phyloP scores from a whole-genome alignment of 1,284 basidiomycete genomes.

The Sanghuangporus weigelae region DNA sequence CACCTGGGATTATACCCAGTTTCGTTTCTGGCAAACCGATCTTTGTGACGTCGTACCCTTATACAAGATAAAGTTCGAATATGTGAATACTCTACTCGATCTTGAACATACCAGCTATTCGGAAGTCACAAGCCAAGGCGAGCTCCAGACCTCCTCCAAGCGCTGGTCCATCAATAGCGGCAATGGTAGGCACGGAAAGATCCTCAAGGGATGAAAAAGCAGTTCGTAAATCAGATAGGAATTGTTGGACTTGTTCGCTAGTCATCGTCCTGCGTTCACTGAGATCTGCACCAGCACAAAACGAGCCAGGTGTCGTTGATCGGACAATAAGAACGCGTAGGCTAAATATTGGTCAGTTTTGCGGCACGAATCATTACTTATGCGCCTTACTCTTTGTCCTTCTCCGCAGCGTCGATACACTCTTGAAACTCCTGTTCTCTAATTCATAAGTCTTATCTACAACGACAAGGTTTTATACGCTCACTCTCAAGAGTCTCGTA shows the following conservation, averaged over 20 bases:
- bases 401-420: conserved; percentile 62
- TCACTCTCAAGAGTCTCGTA: conserved; percentile 62
- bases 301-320: conserved; percentile 69
- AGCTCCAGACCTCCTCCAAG: conserved; percentile 90
- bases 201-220: conserved; percentile 73
- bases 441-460: not conserved
- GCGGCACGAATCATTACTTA: not conserved
- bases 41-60: conserved; percentile 58
- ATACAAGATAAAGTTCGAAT: conserved; percentile 24
- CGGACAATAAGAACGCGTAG: conserved; percentile 76
- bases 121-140: conserved; percentile 81
- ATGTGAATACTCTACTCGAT: not conserved
- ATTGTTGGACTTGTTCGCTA: conserved; percentile 66
- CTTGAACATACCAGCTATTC: conserved; percentile 68
- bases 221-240: conserved; percentile 73
- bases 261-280: conserved; percentile 82
- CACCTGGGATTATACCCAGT: conserved; percentile 92
- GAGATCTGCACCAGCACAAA: conserved; percentile 93
- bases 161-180: conserved; percentile 90
- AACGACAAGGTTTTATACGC: conserved; percentile 10
- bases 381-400: conserved; percentile 53
- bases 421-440: conserved; percentile 60
- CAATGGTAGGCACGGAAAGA: conserved; percentile 84
- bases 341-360: conserved; percentile 30
- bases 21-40: conserved; percentile 82